Conservation (phyloP, 2,329 filamentous ascomycete species). For the Sphaerulina populicola region DNA sequence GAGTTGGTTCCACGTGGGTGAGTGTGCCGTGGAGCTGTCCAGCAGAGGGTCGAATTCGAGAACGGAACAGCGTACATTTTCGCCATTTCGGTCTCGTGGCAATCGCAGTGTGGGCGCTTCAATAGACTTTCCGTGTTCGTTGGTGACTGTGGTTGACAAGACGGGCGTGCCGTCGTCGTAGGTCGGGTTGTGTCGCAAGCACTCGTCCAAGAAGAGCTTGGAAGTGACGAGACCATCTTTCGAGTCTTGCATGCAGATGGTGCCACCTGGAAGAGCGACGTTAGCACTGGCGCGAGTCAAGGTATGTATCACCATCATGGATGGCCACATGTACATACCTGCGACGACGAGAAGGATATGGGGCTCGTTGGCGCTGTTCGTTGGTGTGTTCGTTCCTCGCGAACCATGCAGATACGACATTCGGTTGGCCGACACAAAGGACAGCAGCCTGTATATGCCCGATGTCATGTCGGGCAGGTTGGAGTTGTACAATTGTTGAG, state of each 20-base stretch:
- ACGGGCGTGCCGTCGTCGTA: conserved; percentile 69
- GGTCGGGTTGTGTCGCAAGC: conserved; percentile 70
- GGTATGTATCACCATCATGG: too few relatives aligned
- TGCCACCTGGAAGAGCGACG: conserved; percentile 47
- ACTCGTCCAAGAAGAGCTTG: conserved; percentile 66
- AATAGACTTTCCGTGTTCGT: conserved; percentile 22
- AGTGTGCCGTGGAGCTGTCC: conserved; percentile 84
- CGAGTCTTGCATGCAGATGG: conserved; percentile 84
- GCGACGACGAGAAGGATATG: conserved; percentile 80
- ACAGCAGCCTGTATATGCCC: conserved; percentile 21
- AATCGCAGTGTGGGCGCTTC: conserved; percentile 63
- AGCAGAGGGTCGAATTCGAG: conserved; percentile 77
- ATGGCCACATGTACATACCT: too few relatives aligned
- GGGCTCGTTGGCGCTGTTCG: conserved; percentile 15
- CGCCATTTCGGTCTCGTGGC: conserved; percentile 68
- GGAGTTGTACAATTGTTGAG: background rate
- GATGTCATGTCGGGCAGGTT: conserved; percentile 15
- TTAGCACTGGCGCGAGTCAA: too few relatives aligned
- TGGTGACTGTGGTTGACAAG: conserved; percentile 15
- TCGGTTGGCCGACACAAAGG: conserved; percentile 21
- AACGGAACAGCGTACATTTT: conserved; percentile 73
- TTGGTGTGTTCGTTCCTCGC: conserved; percentile 1
- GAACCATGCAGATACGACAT: conserved; percentile 8
- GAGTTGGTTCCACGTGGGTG: conserved; percentile 77
- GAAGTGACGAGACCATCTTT: conserved; percentile 68